These are phyloP conservation scores for Cantharellus anzutake DNA, from an alignment of 768 basidiomycete genomes.

Conservation along the genomic window DNA sequence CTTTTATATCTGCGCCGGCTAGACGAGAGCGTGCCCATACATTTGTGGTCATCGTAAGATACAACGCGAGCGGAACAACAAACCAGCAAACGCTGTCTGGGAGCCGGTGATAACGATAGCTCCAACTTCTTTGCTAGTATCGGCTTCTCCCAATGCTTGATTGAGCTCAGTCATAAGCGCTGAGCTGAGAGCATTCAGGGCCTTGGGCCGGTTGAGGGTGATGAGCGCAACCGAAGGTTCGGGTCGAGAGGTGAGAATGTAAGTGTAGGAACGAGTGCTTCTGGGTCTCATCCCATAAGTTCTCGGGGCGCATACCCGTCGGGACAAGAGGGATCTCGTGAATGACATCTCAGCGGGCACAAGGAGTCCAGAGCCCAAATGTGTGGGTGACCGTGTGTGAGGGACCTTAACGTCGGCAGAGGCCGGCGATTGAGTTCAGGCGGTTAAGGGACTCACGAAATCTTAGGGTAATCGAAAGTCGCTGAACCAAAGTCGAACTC, in stretches of 20 bases:
- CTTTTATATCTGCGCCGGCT: slow-evolving; percentile 98
- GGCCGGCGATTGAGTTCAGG: too few species aligned
- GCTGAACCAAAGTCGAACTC: too few species aligned
- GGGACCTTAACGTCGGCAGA: too few species aligned
- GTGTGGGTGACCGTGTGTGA: too few species aligned
- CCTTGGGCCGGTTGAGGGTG: slow-evolving; percentile 77
- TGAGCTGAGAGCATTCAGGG: slow-evolving; percentile 70
- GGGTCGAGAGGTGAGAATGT: slow-evolving; percentile 10
- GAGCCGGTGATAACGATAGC: slow-evolving; percentile 88
- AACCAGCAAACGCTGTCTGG: slow-evolving; percentile 84
- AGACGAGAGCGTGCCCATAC: background rate
- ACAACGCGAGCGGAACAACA: slow-evolving; percentile 14
- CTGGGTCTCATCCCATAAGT: background rate
- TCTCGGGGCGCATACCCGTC: too few species aligned
- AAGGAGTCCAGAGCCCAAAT: too few species aligned
- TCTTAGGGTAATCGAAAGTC: too few species aligned
- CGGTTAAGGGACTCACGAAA: too few species aligned
- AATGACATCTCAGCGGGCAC: too few species aligned
- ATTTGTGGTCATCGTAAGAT: background rate
- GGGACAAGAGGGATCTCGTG: too few species aligned
- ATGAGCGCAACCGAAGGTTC: slow-evolving; percentile 33
- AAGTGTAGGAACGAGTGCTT: background rate
- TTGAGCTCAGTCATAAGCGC: slow-evolving; percentile 72
- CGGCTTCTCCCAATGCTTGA: slow-evolving; percentile 48
- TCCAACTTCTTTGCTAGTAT: slow-evolving; percentile 49